Evolutionary conservation across 306 rosid species (phyloP), one percentile per base, ranked within the genome.

Genomic region (Quercus robur): DNA sequence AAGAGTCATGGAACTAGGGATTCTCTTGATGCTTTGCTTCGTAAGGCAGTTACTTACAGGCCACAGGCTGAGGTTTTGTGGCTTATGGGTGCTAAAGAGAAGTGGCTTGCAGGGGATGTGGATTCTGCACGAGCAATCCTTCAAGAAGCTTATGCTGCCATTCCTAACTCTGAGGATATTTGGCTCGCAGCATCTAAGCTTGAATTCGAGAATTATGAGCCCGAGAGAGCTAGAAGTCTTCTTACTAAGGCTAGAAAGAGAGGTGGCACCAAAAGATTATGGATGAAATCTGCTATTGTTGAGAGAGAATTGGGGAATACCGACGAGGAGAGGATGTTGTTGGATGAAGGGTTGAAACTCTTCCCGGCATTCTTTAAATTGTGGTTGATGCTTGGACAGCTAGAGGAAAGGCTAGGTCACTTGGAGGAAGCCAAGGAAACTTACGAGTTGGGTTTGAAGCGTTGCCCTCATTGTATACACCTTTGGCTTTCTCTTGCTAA

Each of bases 81-180:
- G 98, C 98, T 94, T 83, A 94, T 94, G 98, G 97, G 97, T 75
- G 98, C 98, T 18, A 94, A 92, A 85, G 98, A 90, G 87, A 94
- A 94, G 84, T 94, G 97, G 98, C 97, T 92, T 80, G 98, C 97
- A 75, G 98, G 98, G 30, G 96, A 94, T 79, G 97, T 92, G 68
- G 91, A 90, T 21, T 86, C 91, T 13, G 98, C 96, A 31, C 90
- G 98, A 61, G 92, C 93, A 51, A 94, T 94, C 78, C 98, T 94
- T 71, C 94, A 89, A 83, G 94, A 94, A 90, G 97, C 97, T 35
- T 94, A 94, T 81, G 96, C 94, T 77, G 96, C 97, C 77, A 94
- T 92, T 81, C 97, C 97, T 25, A 90, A 92, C 82, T 94, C 98
- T 2, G 98, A 94, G 86, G 98, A 94, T 80, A 90, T 94, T 80